Percentiles rank a stretch among this genome's conserved stretches.
Conservation (phyloP, 2,329 filamentous ascomycete genomes). For the Penicillium aurantiogriseum region DNA sequence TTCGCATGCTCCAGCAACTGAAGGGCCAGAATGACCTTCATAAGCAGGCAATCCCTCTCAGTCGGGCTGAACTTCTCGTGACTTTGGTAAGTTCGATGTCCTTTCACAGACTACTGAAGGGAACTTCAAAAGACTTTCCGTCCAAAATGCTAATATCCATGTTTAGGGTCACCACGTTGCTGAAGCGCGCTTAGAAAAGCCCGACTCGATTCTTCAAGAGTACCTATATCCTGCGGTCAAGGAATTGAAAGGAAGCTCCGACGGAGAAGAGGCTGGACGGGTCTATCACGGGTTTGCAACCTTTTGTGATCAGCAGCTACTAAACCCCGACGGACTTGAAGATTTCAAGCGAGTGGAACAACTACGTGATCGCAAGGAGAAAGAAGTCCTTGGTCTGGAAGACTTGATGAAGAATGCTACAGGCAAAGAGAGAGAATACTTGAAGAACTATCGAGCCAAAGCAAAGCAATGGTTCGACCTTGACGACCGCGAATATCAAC, state of each 20-base stretch:
- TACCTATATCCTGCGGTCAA: slow-evolving; percentile 83
- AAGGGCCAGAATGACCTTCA: slow-evolving; percentile 61
- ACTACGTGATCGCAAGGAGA: slow-evolving; percentile 74
- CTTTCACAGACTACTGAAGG: neutral
- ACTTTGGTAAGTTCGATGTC: slow-evolving; percentile 59
- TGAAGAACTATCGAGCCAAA: slow-evolving; percentile 63
- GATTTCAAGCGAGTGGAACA: slow-evolving; percentile 79
- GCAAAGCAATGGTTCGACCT: slow-evolving; percentile 88
- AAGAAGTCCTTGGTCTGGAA: slow-evolving; percentile 74
- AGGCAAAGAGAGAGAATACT: slow-evolving; percentile 54
- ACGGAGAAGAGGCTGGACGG: slow-evolving; percentile 73
- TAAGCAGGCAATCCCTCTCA: slow-evolving; percentile 69
- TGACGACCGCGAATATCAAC: slow-evolving; percentile 80
- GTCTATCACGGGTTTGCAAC: slow-evolving; percentile 94
- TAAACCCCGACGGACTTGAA: slow-evolving; percentile 79
- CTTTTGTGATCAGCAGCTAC: slow-evolving; percentile 92
- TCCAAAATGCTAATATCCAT: neutral
- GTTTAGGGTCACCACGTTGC: slow-evolving; percentile 76
- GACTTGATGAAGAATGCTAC: slow-evolving; percentile 53
- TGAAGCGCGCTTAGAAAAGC: slow-evolving; percentile 84
- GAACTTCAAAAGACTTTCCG: neutral
- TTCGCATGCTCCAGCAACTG: slow-evolving; percentile 79
- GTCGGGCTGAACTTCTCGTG: slow-evolving; percentile 75
- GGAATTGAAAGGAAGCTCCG: slow-evolving; percentile 67
- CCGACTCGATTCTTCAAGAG: slow-evolving; percentile 81